These are phyloP conservation scores for Starmerella floricola DNA, from an alignment of 805 yeast species.

Conservation along the genomic window DNA sequence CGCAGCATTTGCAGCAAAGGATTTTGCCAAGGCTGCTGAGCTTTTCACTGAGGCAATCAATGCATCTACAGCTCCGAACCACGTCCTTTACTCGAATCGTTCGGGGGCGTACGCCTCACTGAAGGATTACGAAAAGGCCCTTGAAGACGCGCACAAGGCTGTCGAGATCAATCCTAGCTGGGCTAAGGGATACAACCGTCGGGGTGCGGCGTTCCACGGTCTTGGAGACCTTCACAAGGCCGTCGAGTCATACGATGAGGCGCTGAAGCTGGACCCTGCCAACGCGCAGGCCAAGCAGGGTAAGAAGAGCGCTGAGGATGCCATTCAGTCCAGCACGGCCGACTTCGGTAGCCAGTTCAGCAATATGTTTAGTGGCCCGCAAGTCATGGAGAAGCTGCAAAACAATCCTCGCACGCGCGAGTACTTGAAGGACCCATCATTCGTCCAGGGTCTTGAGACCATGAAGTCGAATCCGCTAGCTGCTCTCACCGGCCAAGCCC, in stretches of 20 bases:
- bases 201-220: constrained; percentile 90
- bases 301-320: constrained; percentile 52
- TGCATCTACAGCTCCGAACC: constrained; percentile 72
- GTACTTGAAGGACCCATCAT: constrained; percentile 72
- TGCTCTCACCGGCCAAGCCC: constrained; percentile 41
- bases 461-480: constrained; percentile 60
- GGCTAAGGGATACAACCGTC: constrained; percentile 93
- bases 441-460: constrained; percentile 52
- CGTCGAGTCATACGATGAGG: constrained; percentile 82
- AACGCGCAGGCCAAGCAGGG: constrained; percentile 87
- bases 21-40: constrained; percentile 68
- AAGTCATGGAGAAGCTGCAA: constrained; percentile 59
- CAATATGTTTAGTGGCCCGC: constrained; percentile 68
- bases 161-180: constrained; percentile 69
- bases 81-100: constrained; percentile 85
- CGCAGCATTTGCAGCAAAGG: constrained; percentile 80
- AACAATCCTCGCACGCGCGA: constrained; percentile 79
- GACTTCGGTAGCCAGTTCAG: constrained; percentile 66
- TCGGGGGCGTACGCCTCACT: constrained; percentile 82
- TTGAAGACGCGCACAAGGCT: constrained; percentile 76
- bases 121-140: constrained; percentile 60
- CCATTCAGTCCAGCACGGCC: constrained; percentile 35
- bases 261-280: constrained; percentile 71
- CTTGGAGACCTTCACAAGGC: constrained; percentile 81
- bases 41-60: constrained; percentile 69